Base-by-base conservation (phyloP, 495 filamentous ascomycete genomes). In the Aspergillus cavernicola region DNA sequence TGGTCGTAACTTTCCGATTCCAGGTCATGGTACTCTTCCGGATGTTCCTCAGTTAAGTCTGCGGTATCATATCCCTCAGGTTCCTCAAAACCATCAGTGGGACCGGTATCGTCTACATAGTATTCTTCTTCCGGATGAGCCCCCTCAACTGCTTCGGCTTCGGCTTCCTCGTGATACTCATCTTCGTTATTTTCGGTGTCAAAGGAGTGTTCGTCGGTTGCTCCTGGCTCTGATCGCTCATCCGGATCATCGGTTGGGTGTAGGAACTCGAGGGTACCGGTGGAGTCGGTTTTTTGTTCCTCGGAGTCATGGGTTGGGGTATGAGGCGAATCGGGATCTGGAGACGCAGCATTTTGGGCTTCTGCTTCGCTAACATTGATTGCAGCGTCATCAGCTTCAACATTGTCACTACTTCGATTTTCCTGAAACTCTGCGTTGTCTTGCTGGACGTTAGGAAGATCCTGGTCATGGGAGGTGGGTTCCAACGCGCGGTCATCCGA, bases 251-350 rank as follows among this genome's bases (percentile, higher is more conserved):
- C 55, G 36, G 50, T 37, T 19, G 48, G 39, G 11, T 64, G 55
- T 6, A 61, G 22, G 10, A 59, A 52, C 22, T 55, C 59, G 29
- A 70, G 42, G 11, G 72, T 70, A 26, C 59, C 56, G 6, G 66
- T 66, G 4, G 70, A 71, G 33, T 69, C 68, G 13, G 64, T 67
- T 5, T 55, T 58, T 26, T 63, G 62, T 38, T 55, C 66, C 22
- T 72, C 69, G 6, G 57, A 63, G 32, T 63, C 56, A 55, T 66
- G 64, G 0, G 52, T 59, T 9, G 54, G 55, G 43, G 65, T 57
- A 20, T 50, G 43, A 1, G 47, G 40, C 9, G 43, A 47, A 5
- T 44, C 43, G 15, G 52, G 9, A 15, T 44, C 26, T 15, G 16
- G 15, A 36, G 35, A 5, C 1, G 45, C 24, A 28, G 9, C 22